Evolutionary conservation across 495 filamentous ascomycete species (phyloP).

Genomic region (Aspergillus cavernicola): DNA sequence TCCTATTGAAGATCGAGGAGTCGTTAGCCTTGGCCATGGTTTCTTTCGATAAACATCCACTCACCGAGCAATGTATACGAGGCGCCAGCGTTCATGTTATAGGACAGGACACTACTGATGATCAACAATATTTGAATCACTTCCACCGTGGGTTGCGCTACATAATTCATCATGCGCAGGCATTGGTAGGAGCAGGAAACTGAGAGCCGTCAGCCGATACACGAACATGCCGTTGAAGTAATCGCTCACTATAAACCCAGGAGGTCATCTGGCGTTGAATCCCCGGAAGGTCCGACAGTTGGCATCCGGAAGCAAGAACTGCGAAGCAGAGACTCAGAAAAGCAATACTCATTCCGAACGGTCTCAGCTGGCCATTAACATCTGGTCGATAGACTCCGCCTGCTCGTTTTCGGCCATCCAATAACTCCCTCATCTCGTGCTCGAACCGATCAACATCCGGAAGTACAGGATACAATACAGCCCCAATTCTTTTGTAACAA

Average conservation of each 20-base stretch:
- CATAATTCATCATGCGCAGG: constrained; percentile 58
- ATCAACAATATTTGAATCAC: constrained; percentile 56
- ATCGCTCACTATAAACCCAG: constrained; percentile 52
- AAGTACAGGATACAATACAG: constrained; percentile 76
- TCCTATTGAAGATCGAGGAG: constrained; percentile 29
- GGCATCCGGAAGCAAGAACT: constrained; percentile 73
- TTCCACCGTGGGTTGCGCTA: constrained; percentile 53
- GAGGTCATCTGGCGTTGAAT: constrained; percentile 56
- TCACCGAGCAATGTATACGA: constrained; percentile 56
- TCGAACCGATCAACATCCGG: constrained; percentile 66
- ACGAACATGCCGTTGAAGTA: not conserved
- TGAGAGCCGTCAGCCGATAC: constrained; percentile 20
- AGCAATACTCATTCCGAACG: constrained; percentile 41
- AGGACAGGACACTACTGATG: constrained; percentile 57
- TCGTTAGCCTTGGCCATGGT: not conserved
- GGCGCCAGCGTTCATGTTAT: constrained; percentile 63
- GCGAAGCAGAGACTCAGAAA: constrained; percentile 60
- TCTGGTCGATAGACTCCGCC: constrained; percentile 40
- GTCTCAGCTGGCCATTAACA: constrained; percentile 35
- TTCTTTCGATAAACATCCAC: constrained; percentile 5
- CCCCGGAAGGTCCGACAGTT: constrained; percentile 65
- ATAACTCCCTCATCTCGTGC: constrained; percentile 59
- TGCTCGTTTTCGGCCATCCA: constrained; percentile 57
- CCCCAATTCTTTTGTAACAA: constrained; percentile 71
- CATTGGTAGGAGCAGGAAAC: constrained; percentile 63